A percentile compares a stretch with the other conserved stretches of the same genome.
phyloP scores from a whole-genome alignment of 495 filamentous ascomycete genomes.

The Penicillium lividum region DNA sequence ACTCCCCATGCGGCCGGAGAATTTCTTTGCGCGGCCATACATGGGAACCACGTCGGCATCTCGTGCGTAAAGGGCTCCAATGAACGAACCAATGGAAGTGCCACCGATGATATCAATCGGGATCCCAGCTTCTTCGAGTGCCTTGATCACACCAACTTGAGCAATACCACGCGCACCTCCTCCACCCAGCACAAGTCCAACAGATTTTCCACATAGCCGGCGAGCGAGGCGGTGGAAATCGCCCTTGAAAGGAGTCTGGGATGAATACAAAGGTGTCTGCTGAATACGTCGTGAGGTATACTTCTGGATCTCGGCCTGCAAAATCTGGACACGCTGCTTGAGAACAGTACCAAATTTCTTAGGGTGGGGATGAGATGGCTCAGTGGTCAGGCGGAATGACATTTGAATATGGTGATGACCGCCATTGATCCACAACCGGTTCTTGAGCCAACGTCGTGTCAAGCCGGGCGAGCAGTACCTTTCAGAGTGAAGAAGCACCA shows the following conservation, averaged over 20 bases:
- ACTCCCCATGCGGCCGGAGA: slow-evolving; percentile 93
- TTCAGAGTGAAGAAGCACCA: slow-evolving; percentile 91
- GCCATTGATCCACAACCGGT: slow-evolving; percentile 97
- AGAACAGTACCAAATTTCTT: slow-evolving; percentile 82
- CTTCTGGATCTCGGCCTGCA: slow-evolving; percentile 97
- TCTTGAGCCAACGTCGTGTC: slow-evolving; percentile 86
- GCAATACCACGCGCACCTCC: slow-evolving; percentile 90
- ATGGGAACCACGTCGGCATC: slow-evolving; percentile 97
- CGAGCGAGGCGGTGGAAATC: slow-evolving; percentile 94
- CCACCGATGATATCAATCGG: slow-evolving; percentile 96
- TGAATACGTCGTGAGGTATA: slow-evolving; percentile 86
- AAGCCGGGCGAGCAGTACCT: slow-evolving; percentile 82
- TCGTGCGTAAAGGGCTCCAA: slow-evolving; percentile 91
- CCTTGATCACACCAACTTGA: slow-evolving; percentile 90
- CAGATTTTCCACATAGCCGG: slow-evolving; percentile 88
- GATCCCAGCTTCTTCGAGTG: slow-evolving; percentile 93
- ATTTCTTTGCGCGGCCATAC: slow-evolving; percentile 95
- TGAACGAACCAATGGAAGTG: slow-evolving; percentile 97
- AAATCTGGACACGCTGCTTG: slow-evolving; percentile 88
- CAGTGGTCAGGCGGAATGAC: slow-evolving; percentile 76
- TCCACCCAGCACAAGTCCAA: slow-evolving; percentile 90
- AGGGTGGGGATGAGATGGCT: slow-evolving; percentile 73
- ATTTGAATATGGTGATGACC: slow-evolving; percentile 98
- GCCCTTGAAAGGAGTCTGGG: slow-evolving; percentile 90
- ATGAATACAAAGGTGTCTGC: slow-evolving; percentile 85